Evolutionary conservation across 2,329 filamentous ascomycete genomes (phyloP).

Genomic region (Kalmusia sp.): DNA sequence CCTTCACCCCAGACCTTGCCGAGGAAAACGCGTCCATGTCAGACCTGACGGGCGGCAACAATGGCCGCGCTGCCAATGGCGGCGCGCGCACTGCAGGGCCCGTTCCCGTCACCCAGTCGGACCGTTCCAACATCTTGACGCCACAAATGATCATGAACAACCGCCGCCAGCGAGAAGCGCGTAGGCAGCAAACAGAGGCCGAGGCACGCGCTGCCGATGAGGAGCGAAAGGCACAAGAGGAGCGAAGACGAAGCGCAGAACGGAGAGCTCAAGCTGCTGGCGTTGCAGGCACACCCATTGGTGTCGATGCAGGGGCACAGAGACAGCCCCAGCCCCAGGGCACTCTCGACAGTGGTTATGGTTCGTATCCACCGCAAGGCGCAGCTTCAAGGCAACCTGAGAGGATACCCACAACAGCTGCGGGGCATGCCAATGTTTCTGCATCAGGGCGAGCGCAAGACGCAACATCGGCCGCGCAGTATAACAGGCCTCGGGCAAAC

Average conservation of each 20-base stretch:
- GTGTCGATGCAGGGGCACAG: conserved; percentile 36
- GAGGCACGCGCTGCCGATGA: conserved; percentile 53
- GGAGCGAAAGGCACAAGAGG: conserved; percentile 63
- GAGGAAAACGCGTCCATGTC: conserved; percentile 95
- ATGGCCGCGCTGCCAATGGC: conserved; percentile 64
- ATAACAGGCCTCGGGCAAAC: conserved; percentile 37
- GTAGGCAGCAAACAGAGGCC: conserved; percentile 72
- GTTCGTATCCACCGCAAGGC: conserved; percentile 31
- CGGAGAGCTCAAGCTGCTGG: conserved; percentile 65
- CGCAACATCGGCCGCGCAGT: conserved; percentile 33
- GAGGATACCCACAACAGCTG: conserved; percentile 19
- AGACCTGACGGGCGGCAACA: conserved; percentile 72
- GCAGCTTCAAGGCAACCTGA: conserved; percentile 40
- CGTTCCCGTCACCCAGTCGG: conserved; percentile 59
- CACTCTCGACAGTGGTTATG: conserved; percentile 35
- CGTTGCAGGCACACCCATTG: conserved; percentile 51
- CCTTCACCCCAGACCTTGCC: conserved; percentile 81
- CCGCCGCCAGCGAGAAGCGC: conserved; percentile 77
- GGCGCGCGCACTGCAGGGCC: conserved; percentile 60
- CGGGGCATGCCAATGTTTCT: conserved; percentile 23
- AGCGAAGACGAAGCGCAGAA: conserved; percentile 61
- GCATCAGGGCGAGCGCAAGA: conserved; percentile 32
- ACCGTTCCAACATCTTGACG: conserved; percentile 72
- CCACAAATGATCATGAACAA: conserved; percentile 93
- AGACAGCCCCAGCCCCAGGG: conserved; percentile 37